phyloP scores from a whole-genome alignment of 441 rosid species.

The Caryocar brasiliense region DNA sequence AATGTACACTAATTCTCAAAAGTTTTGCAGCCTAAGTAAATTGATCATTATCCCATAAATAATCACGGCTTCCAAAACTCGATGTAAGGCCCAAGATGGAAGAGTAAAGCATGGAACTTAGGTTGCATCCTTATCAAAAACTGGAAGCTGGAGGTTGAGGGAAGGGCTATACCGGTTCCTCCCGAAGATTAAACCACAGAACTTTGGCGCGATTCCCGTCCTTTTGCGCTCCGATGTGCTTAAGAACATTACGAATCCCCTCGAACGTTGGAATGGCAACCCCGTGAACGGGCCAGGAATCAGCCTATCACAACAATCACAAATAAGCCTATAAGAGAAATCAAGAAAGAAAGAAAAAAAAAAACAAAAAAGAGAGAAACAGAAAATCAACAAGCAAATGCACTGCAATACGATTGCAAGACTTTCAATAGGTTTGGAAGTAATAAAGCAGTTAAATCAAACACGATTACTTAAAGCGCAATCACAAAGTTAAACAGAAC shows the following conservation, averaged over 20 bases:
- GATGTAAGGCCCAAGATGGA: background rate
- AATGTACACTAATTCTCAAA: too few relatives aligned
- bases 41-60: too few relatives aligned
- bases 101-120: constrained; percentile 1
- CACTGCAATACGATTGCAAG: background rate
- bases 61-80: too few relatives aligned
- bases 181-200: constrained; percentile 94
- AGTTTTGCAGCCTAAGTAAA: too few relatives aligned
- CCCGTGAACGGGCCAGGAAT: constrained; percentile 71
- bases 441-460: too few relatives aligned
- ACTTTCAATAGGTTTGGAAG: too few relatives aligned
- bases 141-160: background rate
- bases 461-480: too few relatives aligned
- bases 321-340: too few relatives aligned
- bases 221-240: constrained; percentile 64
- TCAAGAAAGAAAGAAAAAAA: background rate
- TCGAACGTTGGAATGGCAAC: constrained; percentile 86
- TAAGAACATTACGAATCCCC: constrained; percentile 84
- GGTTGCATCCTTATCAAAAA: background rate
- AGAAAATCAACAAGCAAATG: constrained; percentile 8
- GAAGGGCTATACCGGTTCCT: constrained; percentile 67
- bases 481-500: too few relatives aligned
- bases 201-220: constrained; percentile 49
- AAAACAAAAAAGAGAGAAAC: background rate
- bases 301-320: constrained; percentile 48